Conservation (phyloP, 2,329 filamentous ascomycete species). For the Fusarium heterosporum region DNA sequence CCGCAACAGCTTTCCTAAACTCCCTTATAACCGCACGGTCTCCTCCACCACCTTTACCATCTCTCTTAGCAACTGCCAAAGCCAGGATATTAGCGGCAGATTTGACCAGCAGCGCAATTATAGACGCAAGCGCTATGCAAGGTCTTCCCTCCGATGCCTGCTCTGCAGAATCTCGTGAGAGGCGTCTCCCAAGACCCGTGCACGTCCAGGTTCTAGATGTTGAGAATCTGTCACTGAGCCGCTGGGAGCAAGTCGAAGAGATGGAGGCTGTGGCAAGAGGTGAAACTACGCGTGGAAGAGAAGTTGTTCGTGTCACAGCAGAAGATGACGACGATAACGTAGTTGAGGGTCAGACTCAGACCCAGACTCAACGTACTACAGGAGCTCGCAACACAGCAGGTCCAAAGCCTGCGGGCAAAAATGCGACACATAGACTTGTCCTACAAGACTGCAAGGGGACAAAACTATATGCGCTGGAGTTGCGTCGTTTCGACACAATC, state of each 20-base stretch:
- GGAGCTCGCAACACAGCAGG: conserved; percentile 23
- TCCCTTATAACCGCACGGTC: conserved; percentile 68
- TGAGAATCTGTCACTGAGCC: conserved; percentile 81
- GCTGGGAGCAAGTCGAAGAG: conserved; percentile 89
- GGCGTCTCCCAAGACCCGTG: conserved; percentile 69
- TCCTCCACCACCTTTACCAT: conserved; percentile 72
- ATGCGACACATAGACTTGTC: conserved; percentile 80
- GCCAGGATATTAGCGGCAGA: conserved; percentile 84
- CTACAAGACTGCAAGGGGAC: conserved; percentile 82
- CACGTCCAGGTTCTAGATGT: conserved; percentile 87
- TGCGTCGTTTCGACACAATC: conserved; percentile 73
- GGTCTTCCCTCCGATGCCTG: conserved; percentile 66
- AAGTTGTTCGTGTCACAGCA: conserved; percentile 78
- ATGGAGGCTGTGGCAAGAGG: conserved; percentile 80
- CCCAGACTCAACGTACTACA: conserved; percentile 25
- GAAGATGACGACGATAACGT: conserved; percentile 59
- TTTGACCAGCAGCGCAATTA: conserved; percentile 66
- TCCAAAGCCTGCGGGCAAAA: conserved; percentile 48
- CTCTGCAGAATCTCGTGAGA: conserved; percentile 65
- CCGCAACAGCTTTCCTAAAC: conserved; percentile 70
- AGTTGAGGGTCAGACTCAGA: conserved; percentile 54
- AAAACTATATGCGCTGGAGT: conserved; percentile 78
- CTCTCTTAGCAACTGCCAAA: conserved; percentile 81
- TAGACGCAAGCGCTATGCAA: conserved; percentile 56
- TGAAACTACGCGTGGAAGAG: conserved; percentile 78